Evolutionary conservation across 371 early-diverging fungal genomes (phyloP).

Genomic region (Spraguea lophii): DNA sequence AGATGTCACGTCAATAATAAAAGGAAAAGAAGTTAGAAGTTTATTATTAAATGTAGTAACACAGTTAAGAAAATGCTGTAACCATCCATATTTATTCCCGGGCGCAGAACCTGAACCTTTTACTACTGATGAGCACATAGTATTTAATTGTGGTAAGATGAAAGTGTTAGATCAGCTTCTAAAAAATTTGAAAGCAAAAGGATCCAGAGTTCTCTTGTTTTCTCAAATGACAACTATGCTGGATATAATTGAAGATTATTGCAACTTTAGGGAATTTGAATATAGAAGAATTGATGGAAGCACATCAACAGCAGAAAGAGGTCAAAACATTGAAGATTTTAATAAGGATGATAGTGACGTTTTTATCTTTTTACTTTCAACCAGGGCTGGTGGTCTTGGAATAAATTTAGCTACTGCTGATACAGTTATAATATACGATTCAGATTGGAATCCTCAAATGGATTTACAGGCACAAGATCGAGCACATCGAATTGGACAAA

Average conservation of each 20-base stretch:
- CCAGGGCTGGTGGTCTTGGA: constrained; percentile 89
- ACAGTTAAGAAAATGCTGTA: constrained; percentile 94
- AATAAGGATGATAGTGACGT: constrained; percentile 65
- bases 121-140: constrained; percentile 80
- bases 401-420: constrained; percentile 91
- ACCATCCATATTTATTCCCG: constrained; percentile 85
- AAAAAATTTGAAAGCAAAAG: constrained; percentile 57
- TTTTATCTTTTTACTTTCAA: constrained; percentile 84
- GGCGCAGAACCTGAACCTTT: constrained; percentile 72
- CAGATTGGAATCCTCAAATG: constrained; percentile 98
- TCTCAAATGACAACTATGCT: constrained; percentile 84
- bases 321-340: constrained; percentile 72
- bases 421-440: constrained; percentile 82
- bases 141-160: constrained; percentile 85
- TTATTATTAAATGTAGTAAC: constrained; percentile 83
- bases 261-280: constrained; percentile 51
- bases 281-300: constrained; percentile 94
- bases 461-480: constrained; percentile 98
- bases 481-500: constrained; percentile 97
- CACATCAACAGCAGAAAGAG: constrained; percentile 73
- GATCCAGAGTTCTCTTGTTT: constrained; percentile 82
- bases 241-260: constrained; percentile 94
- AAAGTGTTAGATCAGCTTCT: constrained; percentile 74
- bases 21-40: constrained; percentile 52
- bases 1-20: constrained; percentile 53